These are phyloP conservation scores for Leccinum uliginosum DNA, from an alignment of 768 basidiomycete genomes.

Conservation along the genomic window DNA sequence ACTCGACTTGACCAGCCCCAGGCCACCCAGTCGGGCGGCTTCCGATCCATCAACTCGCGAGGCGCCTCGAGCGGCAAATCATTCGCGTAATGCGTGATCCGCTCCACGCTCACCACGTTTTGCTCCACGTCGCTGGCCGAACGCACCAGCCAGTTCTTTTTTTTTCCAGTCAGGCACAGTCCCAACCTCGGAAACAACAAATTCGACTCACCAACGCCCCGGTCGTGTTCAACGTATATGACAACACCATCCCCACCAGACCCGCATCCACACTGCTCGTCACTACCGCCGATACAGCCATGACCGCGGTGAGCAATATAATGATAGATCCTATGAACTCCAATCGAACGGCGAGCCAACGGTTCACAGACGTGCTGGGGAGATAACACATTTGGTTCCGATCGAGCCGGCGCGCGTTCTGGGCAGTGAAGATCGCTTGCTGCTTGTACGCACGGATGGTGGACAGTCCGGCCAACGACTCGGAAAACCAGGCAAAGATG, in stretches of 20 bases:
- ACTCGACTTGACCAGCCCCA: conserved; percentile 63
- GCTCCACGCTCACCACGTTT: conserved; percentile 86
- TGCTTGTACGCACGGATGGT: conserved; percentile 82
- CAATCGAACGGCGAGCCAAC: conserved; percentile 81
- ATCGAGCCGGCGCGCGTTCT: conserved; percentile 74
- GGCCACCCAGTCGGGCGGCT: conserved; percentile 69
- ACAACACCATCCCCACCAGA: conserved; percentile 79
- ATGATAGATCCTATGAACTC: conserved; percentile 82
- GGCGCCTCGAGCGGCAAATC: conserved; percentile 72
- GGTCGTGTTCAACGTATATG: conserved; percentile 81
- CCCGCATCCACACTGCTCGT: conserved; percentile 82
- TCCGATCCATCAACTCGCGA: conserved; percentile 55
- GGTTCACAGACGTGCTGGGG: conserved; percentile 68
- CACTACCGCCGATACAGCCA: conserved; percentile 65
- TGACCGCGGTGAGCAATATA: conserved; percentile 64
- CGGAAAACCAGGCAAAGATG: conserved; percentile 87
- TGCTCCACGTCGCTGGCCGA: conserved; percentile 87
- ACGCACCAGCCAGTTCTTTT: conserved; percentile 77
- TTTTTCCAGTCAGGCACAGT: background rate
- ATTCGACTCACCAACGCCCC: conserved; percentile 59
- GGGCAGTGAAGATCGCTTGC: conserved; percentile 58
- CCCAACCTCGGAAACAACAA: background rate
- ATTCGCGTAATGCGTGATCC: conserved; percentile 73
- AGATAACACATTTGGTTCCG: conserved; percentile 80
- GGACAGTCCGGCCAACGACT: conserved; percentile 68